Evolutionary conservation across 2,329 filamentous ascomycete genomes (phyloP), one percentile per base, ranked within the genome.

Genomic region (Apiospora saccharicola): DNA sequence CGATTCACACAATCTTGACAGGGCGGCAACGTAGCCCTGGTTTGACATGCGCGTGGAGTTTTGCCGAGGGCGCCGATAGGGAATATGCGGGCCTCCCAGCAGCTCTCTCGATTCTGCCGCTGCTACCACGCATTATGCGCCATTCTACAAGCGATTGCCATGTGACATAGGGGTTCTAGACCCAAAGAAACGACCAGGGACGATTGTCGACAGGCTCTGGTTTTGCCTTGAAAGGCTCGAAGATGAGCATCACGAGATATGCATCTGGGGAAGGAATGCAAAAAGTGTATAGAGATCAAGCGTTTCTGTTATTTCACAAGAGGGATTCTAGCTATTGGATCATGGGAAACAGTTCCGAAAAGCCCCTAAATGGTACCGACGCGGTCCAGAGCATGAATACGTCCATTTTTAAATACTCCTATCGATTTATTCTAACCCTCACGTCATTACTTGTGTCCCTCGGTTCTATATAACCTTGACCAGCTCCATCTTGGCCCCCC

Each of bases 401-500:
- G 41, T 41, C n/a, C 24, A 22, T 49, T 41, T 22, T 7, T 14
- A 22, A 37, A 41, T 30, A n/a, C 57, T 41, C 30, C 34, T 13
- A 37, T 64, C 30, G 41, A 64, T 13, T n/a, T 64, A 19, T 3
- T 13, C 10, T 3, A 49, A 49, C 19, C 49, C 49, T 51, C 49
- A n/a, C n/a, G 12, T 51, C 12, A 51, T 51, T 51, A 26, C 49
- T 26, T 26, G 14, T 4, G 7, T 8, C 7, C 37, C 37, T 41
- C 10, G 37, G 6, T 41, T 41, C n/a, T 41, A 41, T n/a, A 73
- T 41, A 22, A 64, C 68, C 61, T 67, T 73, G 12, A 92, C 84
- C 79, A 93, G 81, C 83, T 92, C 91, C 86, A 96, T 88, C 87
- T 92, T 94, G 30, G 95, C 93, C 76, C 94, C 94, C 96, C 75